Percentiles rank a stretch among this genome's conserved stretches.
Conservation (phyloP, 108 stramenopile species). For the Nitzschia sp. region DNA sequence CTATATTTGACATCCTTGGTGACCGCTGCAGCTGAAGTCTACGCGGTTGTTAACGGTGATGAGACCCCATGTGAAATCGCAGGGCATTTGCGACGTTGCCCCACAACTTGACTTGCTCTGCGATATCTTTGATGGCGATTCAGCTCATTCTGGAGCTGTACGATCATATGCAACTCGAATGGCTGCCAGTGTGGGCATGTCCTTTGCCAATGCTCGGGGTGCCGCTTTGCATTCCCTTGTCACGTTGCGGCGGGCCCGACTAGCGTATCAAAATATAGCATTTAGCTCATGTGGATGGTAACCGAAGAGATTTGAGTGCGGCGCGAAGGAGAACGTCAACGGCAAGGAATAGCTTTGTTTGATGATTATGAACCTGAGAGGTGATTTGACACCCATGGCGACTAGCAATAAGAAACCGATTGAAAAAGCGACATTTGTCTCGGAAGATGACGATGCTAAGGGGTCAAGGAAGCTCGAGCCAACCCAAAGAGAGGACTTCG, state of each 20-base stretch:
- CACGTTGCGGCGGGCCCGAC: conserved; percentile 50
- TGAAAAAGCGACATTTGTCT: conserved; percentile 35
- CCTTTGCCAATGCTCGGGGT: conserved; percentile 78
- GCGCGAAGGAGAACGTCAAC: conserved; percentile 69
- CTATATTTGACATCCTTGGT: conserved; percentile 57
- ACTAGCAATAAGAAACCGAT: not conserved
- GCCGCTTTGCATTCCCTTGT: conserved; percentile 64
- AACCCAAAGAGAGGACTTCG: conserved; percentile 61
- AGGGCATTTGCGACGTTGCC: too few species aligned
- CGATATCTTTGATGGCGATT: too few species aligned
- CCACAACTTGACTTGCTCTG: too few species aligned
- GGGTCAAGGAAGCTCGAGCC: not conserved
- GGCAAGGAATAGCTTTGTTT: conserved; percentile 65
- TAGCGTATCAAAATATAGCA: conserved; percentile 46
- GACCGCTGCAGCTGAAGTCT: too few species aligned
- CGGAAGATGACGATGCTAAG: not conserved
- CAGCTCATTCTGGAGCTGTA: too few species aligned
- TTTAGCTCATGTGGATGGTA: conserved; percentile 39
- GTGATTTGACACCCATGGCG: conserved; percentile 47
- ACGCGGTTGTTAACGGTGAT: too few species aligned
- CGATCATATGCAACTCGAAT: conserved; percentile 59
- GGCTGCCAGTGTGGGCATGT: conserved; percentile 76
- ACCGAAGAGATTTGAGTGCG: conserved; percentile 69
- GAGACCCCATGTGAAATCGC: too few species aligned
- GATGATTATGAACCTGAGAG: conserved; percentile 74